A percentile compares a stretch with the other conserved stretches of the same genome.
These are phyloP conservation scores for Fusarium fracticaudum DNA, from an alignment of 2,329 filamentous ascomycete species.

Conservation along the genomic window DNA sequence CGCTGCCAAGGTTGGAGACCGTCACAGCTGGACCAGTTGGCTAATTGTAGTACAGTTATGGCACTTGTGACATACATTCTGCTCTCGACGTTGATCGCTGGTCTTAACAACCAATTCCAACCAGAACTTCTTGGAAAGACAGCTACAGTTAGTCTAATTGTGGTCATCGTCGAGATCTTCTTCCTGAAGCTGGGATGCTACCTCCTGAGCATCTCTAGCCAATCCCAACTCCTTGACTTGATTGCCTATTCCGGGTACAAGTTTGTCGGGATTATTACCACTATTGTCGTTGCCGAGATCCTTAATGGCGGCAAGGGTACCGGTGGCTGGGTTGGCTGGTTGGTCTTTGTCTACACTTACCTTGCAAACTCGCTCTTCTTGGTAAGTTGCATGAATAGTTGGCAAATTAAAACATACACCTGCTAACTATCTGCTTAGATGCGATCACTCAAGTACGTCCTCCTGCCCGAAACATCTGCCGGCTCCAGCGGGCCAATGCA, in stretches of 20 bases:
- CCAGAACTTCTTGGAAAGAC: constrained; percentile 93
- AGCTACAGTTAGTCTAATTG: constrained; percentile 82
- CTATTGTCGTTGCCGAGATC: constrained; percentile 81
- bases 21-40: neutral
- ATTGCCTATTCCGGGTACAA: constrained; percentile 99
- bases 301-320: constrained; percentile 82
- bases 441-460: constrained; percentile 93
- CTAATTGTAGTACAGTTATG: constrained; percentile 71
- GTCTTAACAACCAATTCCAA: constrained; percentile 89
- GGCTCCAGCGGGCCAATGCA: constrained; percentile 72
- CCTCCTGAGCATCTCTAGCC: constrained; percentile 90
- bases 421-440: constrained; percentile 64
- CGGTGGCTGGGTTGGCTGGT: constrained; percentile 88
- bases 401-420: neutral
- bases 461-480: constrained; percentile 82
- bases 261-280: constrained; percentile 95
- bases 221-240: constrained; percentile 90
- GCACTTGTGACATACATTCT: constrained; percentile 97
- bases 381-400: constrained; percentile 62
- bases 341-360: constrained; percentile 90
- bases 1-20: neutral
- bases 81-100: constrained; percentile 88
- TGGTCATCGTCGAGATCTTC: constrained; percentile 89
- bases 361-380: constrained; percentile 94
- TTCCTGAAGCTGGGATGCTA: constrained; percentile 93